Base-by-base conservation (phyloP, 257 asterid species). In the Plectranthus barbatus region DNA sequence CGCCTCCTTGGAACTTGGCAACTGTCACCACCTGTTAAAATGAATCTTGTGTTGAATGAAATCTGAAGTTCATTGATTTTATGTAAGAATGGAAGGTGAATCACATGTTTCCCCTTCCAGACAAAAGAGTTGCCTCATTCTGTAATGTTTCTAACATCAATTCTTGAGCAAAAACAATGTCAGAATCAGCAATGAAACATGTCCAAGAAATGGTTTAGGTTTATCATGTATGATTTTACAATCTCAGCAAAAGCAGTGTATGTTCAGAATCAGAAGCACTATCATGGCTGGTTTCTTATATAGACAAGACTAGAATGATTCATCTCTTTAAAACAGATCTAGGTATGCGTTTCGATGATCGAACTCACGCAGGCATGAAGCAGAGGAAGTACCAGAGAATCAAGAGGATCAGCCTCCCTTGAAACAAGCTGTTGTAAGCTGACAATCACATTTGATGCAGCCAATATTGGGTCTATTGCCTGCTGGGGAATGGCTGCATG, bases 401-500 rank as follows among this genome's bases (percentile, higher is more conserved):
- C 97, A 4, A 90, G 88, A 72, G 97, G 97, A 79, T 90, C 95
- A 58, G 97, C 86, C 76, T 87, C 97, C 40, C 95, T 81, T 12
- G 97, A 90, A 37, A 90, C 84, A 20, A 87, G 83, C 73, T 85
- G 94, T 17, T 90, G 97, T 46, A 90, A 81, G 74, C 94, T 90
- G 69, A 85, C 86, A 52, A 90, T 71, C 26, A 85, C 95, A 59
- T 83, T 87, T 4, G 95, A 87, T 24, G 94, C 95, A 52, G 92
- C 95, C 40, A 87, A 72, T 63, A 86, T 83, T 9, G 97, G 96
- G 67, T 88, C 96, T 39, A 90, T 85, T 1, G 92, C 77, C 54
- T 83, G 95, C 69, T 88, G 95, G 72, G 96, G 96, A 79, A 88
- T 79, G 60, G 96, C 96, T 1, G 95, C 96, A 64, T 88, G 96